These are phyloP conservation scores for Linum usitatissimum DNA, from an alignment of 345 rosid genomes.

Conservation along the genomic window DNA sequence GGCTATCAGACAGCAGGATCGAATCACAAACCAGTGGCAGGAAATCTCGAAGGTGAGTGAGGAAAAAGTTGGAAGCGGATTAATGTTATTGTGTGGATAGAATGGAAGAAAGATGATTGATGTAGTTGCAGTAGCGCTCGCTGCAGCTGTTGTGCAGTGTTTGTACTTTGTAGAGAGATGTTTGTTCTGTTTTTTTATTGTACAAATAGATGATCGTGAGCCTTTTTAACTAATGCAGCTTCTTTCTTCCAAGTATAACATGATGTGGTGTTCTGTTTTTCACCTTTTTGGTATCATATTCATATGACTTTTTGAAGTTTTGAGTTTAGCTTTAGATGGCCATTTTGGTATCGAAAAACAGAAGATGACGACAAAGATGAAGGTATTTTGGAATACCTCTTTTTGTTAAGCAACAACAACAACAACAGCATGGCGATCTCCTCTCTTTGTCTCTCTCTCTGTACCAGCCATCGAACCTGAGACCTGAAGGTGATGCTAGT, in stretches of 20 bases:
- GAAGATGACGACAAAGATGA: neutral
- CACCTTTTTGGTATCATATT: no score
- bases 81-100: neutral
- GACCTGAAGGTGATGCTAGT: neutral
- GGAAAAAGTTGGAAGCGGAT: no score
- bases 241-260: neutral
- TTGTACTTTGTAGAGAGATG: neutral
- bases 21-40: constrained; percentile 37
- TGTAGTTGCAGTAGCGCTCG: constrained; percentile 1
- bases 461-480: neutral
- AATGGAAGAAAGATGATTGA: constrained; percentile 7
- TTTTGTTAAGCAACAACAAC: neutral
- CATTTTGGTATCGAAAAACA: no score
- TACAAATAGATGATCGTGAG: neutral
- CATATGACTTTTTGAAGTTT: no score
- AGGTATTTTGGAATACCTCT: neutral
- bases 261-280: no score
- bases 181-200: neutral
- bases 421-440: neutral
- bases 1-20: constrained; percentile 44
- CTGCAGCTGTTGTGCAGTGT: neutral
- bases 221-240: neutral
- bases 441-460: neutral
- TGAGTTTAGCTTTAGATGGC: no score
- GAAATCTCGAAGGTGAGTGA: constrained; percentile 49